A percentile compares a stretch with the other conserved stretches of the same genome.
These are phyloP conservation scores for Tylopilus plumbeoviolaceoides DNA, from an alignment of 768 basidiomycete species.

Conservation along the genomic window DNA sequence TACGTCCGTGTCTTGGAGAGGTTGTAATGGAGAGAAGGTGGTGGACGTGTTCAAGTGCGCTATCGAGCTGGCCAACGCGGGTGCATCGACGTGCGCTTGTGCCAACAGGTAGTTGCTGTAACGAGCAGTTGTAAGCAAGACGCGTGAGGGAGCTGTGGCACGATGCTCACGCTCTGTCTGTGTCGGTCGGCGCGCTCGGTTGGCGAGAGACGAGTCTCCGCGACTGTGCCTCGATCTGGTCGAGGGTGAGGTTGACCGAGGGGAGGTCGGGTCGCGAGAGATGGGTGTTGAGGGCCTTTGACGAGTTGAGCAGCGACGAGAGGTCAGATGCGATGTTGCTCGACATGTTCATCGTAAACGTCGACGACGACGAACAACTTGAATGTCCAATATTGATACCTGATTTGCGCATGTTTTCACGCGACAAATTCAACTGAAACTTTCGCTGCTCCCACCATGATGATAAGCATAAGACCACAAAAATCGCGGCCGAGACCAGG, in stretches of 20 bases:
- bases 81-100: slow-evolving; percentile 89
- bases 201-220: slow-evolving; percentile 76
- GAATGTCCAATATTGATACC: no score
- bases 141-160: slow-evolving; percentile 6
- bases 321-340: slow-evolving; percentile 38
- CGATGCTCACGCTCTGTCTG: slow-evolving; percentile 64
- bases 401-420: no score
- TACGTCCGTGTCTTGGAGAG: slow-evolving; percentile 91
- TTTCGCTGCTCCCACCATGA: no score
- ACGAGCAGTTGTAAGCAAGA: slow-evolving; percentile 2
- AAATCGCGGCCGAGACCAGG: no score
- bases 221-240: slow-evolving; percentile 94
- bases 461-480: no score
- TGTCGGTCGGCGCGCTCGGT: slow-evolving; percentile 56
- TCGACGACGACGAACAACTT: background rate
- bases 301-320: slow-evolving; percentile 66
- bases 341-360: background rate
- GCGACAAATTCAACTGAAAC: no score
- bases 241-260: slow-evolving; percentile 82
- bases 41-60: slow-evolving; percentile 76
- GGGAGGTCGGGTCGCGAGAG: slow-evolving; percentile 79
- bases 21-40: slow-evolving; percentile 87
- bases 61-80: slow-evolving; percentile 80
- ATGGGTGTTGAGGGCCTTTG: slow-evolving; percentile 72
- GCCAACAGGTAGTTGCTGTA: slow-evolving; percentile 86